Percentiles rank a stretch among this genome's conserved stretches.
Conservation (phyloP, 345 rosid genomes). For the Acer campestre region DNA sequence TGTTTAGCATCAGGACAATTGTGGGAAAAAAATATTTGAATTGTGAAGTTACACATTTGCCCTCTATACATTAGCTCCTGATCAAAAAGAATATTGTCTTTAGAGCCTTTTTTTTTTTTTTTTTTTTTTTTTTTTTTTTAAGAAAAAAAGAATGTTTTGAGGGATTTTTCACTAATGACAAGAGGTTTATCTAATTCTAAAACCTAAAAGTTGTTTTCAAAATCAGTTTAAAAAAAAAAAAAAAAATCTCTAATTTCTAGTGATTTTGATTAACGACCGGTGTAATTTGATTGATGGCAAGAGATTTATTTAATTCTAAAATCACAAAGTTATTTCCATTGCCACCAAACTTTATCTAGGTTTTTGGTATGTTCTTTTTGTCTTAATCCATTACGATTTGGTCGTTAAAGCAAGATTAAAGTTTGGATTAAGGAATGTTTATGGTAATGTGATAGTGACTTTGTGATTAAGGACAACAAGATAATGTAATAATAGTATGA, state of each 20-base stretch:
- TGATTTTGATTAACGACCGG: too few relatives aligned
- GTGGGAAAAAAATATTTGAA: neutral
- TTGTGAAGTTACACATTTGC: too few relatives aligned
- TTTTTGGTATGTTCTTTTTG: neutral
- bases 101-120: too few relatives aligned
- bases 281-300: too few relatives aligned
- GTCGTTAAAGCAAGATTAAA: slow-evolving; percentile 12
- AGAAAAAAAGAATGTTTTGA: too few relatives aligned
- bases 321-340: too few relatives aligned
- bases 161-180: too few relatives aligned
- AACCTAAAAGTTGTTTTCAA: neutral
- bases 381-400: neutral
- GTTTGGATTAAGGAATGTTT: slow-evolving; percentile 23
- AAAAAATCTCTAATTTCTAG: neutral
- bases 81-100: neutral
- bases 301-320: too few relatives aligned
- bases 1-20: neutral
- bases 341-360: neutral
- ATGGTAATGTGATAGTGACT: slow-evolving; percentile 27
- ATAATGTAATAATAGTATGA: slow-evolving; percentile 21
- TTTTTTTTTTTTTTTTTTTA: too few relatives aligned
- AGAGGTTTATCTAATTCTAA: too few relatives aligned
- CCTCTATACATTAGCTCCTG: neutral
- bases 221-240: neutral
- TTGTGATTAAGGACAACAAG: slow-evolving; percentile 27